A percentile compares a stretch with the other conserved stretches of the same genome.
phyloP scores from a whole-genome alignment of 208 protist genomes.

The Naegleria lovaniensis region DNA sequence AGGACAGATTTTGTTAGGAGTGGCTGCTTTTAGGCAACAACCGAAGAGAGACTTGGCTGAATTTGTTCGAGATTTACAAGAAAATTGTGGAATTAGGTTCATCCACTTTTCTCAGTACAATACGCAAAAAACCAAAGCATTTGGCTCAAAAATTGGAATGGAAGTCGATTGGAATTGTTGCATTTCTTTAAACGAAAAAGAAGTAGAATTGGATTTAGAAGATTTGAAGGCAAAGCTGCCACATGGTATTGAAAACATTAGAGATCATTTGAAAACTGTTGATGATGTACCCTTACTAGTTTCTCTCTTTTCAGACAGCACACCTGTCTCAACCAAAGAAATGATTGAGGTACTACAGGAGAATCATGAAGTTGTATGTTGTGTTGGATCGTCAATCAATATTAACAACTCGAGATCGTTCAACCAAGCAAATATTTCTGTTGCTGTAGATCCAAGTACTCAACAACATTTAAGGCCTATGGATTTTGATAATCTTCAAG shows the following conservation, averaged over 20 bases:
- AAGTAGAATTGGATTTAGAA: constrained; percentile 63
- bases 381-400: constrained; percentile 77
- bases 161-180: constrained; percentile 91
- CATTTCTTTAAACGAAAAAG: constrained; percentile 72
- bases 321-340: constrained; percentile 63
- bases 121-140: constrained; percentile 73
- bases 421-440: constrained; percentile 73
- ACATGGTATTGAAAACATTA: constrained; percentile 80
- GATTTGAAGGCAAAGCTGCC: constrained; percentile 82
- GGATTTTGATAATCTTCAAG: background rate
- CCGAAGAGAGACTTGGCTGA: constrained; percentile 66
- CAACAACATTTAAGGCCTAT: constrained; percentile 12
- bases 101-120: constrained; percentile 78
- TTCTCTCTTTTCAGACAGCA: constrained; percentile 81
- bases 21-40: constrained; percentile 74
- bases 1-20: constrained; percentile 72
- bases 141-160: constrained; percentile 70
- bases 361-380: constrained; percentile 77
- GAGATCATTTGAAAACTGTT: constrained; percentile 78
- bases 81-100: constrained; percentile 77
- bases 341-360: constrained; percentile 86
- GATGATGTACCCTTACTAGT: constrained; percentile 88
- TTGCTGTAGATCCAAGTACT: constrained; percentile 65
- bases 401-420: constrained; percentile 81
- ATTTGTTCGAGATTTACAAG: constrained; percentile 62